Conservation (phyloP, 2,329 filamentous ascomycete species). For the Ceratocystis alfenasii region DNA sequence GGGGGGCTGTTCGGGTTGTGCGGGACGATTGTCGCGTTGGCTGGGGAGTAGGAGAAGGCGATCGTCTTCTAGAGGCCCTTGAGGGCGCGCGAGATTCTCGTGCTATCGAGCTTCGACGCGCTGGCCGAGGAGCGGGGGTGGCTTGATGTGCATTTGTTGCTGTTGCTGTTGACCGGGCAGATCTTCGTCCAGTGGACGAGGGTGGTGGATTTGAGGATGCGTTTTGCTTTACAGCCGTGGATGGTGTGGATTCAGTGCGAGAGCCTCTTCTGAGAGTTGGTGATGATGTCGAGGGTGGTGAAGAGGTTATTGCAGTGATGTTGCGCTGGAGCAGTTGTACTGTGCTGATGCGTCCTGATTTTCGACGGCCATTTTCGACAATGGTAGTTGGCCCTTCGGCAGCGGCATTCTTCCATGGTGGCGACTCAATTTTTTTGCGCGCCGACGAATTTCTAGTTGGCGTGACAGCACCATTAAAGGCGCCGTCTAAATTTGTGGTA, state of each 20-base stretch:
- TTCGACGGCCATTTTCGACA: constrained; percentile 57
- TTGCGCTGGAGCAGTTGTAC: constrained; percentile 26
- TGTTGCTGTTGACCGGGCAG: not conserved
- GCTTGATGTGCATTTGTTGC: not conserved
- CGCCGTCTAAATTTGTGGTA: constrained; percentile 26
- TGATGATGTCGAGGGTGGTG: not conserved
- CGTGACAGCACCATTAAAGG: constrained; percentile 24
- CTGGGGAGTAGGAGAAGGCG: constrained; percentile 25
- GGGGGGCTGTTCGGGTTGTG: constrained; percentile 29
- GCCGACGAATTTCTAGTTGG: constrained; percentile 31
- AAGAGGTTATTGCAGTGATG: not conserved
- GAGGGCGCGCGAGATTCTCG: constrained; percentile 9
- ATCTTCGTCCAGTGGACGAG: not conserved
- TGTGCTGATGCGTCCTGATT: constrained; percentile 52
- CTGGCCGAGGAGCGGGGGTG: not conserved
- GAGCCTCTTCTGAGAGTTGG: not conserved
- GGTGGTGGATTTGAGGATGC: not conserved
- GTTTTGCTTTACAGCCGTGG: not conserved
- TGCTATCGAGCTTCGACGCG: constrained; percentile 8
- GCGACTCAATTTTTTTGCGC: constrained; percentile 50
- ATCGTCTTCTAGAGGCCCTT: constrained; percentile 26
- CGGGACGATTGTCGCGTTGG: constrained; percentile 31
- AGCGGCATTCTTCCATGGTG: constrained; percentile 81
- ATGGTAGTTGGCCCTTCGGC: constrained; percentile 84
- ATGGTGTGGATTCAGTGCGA: not conserved